Conservation (phyloP, 352 stramenopile genomes). For the Elongisporangium undulatum region DNA sequence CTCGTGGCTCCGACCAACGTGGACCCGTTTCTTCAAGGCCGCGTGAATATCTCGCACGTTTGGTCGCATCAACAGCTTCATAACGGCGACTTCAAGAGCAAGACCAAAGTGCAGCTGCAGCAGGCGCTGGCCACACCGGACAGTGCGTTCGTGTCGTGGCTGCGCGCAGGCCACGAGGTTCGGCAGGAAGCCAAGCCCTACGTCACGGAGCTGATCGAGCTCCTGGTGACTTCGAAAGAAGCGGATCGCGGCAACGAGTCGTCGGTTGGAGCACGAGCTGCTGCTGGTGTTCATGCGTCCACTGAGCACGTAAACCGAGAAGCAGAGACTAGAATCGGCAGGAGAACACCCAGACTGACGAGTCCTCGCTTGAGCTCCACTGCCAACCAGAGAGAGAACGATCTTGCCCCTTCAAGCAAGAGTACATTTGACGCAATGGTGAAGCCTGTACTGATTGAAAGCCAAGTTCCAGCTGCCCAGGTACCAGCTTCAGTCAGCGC, state of each 20-base stretch:
- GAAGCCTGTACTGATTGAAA: neutral
- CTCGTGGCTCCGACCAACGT: constrained; percentile 88
- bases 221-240: constrained; percentile 53
- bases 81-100: constrained; percentile 35
- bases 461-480: constrained; percentile 1
- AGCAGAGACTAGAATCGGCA: neutral
- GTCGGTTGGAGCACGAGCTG: constrained; percentile 9
- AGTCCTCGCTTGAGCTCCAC: neutral
- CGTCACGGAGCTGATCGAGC: constrained; percentile 76
- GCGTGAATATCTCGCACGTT: constrained; percentile 53
- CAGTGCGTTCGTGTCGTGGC: constrained; percentile 87
- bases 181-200: constrained; percentile 86
- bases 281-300: neutral
- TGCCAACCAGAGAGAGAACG: neutral
- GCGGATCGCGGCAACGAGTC: constrained; percentile 6
- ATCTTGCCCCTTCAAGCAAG: neutral
- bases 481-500: neutral
- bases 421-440: neutral
- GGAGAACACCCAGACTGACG: neutral
- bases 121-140: constrained; percentile 42
- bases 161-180: constrained; percentile 84
- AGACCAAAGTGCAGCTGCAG: constrained; percentile 46
- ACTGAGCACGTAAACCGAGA: neutral
- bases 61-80: constrained; percentile 75
- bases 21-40: constrained; percentile 87